A percentile compares a stretch with the other conserved stretches of the same genome.
Evolutionary conservation across 2,329 filamentous ascomycete genomes (phyloP).

Genomic region (Sporothrix luriei): DNA sequence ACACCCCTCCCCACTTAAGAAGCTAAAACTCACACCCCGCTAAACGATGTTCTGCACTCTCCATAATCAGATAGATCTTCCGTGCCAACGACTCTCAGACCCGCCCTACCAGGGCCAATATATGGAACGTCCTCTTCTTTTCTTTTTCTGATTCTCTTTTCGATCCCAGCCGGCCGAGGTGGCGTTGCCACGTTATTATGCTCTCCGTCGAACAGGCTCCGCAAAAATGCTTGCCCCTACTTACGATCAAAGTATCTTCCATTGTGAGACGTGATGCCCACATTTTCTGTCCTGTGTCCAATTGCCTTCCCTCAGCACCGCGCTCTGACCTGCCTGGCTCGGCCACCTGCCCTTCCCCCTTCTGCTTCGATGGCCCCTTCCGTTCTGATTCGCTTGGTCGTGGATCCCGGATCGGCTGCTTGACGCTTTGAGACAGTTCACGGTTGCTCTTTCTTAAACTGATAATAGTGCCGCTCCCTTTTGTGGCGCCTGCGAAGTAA

Average conservation of each 20-base stretch:
- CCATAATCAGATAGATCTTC: slow-evolving; percentile 29
- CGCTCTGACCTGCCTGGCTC: neutral
- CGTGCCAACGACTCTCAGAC: slow-evolving; percentile 24
- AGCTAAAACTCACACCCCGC: slow-evolving; percentile 12
- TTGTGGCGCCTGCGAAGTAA: neutral
- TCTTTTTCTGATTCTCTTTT: slow-evolving; percentile 23
- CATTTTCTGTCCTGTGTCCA: neutral
- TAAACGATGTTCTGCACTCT: slow-evolving; percentile 22
- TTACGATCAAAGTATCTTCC: neutral
- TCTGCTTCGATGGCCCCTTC: neutral
- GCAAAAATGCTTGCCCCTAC: slow-evolving; percentile 8
- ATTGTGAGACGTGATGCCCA: neutral
- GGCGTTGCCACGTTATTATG: slow-evolving; percentile 29
- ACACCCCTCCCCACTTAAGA: slow-evolving; percentile 5
- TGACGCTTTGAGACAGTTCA: slow-evolving; percentile 8
- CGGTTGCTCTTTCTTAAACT: slow-evolving; percentile 8
- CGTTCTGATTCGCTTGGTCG: slow-evolving; percentile 8
- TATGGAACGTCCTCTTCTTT: slow-evolving; percentile 9
- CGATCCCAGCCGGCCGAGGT: neutral
- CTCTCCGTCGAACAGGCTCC: slow-evolving; percentile 8
- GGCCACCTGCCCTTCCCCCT: slow-evolving; percentile 12
- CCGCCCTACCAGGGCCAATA: slow-evolving; percentile 25
- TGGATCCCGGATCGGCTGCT: slow-evolving; percentile 25
- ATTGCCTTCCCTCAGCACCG: slow-evolving; percentile 8
- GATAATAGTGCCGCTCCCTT: neutral